Evolutionary conservation across 306 rosid genomes (phyloP), one percentile per base, ranked within the genome.

Genomic region (Vigna radiata): DNA sequence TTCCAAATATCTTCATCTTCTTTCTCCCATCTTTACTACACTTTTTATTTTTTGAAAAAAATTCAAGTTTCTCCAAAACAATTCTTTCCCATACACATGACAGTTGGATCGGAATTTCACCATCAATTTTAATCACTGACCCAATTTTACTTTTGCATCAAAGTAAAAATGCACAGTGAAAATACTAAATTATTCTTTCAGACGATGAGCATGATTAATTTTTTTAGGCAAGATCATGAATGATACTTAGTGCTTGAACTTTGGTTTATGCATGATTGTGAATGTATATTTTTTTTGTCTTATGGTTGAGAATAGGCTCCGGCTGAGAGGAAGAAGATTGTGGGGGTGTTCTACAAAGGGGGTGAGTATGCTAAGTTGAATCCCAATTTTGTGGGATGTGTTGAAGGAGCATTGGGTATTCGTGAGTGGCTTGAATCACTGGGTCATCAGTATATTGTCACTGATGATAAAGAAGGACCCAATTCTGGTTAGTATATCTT

Each of bases 311-410:
- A 83, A 74, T 78, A 93, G 98, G 90, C 91, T 33, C 67, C 94
- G 33, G 81, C 85, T 15, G 96, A 85, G 61, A 87, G 80, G 83
- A 94, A 94, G 86, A 95, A 95, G 90, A 95, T 95, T 14, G 98
- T 95, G 5, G 98, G 97, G 21, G 97, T 95, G 55, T 92, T 95
- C 83, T 95, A 95, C 89, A 95, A 83, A 85, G 98, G 93, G 27
- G 86, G 86, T 44, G 97, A 95, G 54, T 95, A 87, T 69, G 97
- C 97, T 53, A 33, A 89, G 13, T 18, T 61, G 86, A 95, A 95
- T 82, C 98, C 98, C 50, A 88, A 95, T 59, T 95, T 95, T 19
- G 90, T 95, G 67, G 98, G 98, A 54, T 95, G 96, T 76, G 91
- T 82, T 64, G 98, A 95, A 79, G 84, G 93, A 68, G 93, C 93